phyloP scores from a whole-genome alignment of 495 filamentous ascomycete species.

The Aspergillus sclerotiicarbonarius region DNA sequence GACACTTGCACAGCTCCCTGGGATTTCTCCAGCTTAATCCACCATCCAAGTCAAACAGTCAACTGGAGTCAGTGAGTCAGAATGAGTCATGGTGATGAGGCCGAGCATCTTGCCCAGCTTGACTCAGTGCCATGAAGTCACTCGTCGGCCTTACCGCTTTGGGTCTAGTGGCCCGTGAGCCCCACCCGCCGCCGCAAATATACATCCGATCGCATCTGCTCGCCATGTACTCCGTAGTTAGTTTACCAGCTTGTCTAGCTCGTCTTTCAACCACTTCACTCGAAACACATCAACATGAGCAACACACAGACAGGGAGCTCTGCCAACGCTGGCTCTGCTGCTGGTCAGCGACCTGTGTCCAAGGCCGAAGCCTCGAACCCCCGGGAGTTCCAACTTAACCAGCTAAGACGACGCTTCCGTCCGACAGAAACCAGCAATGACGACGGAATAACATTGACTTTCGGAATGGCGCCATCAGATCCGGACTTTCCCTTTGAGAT shows the following conservation, averaged over 20 bases:
- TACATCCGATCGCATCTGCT: neutral
- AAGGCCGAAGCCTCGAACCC: constrained; percentile 64
- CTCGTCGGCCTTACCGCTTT: neutral
- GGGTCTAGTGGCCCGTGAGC: constrained; percentile 1
- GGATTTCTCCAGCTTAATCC: no score
- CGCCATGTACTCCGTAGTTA: neutral
- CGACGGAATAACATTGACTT: constrained; percentile 55
- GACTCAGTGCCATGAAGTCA: constrained; percentile 1
- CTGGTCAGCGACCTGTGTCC: constrained; percentile 63
- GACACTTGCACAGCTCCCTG: no score
- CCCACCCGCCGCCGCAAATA: constrained; percentile 1
- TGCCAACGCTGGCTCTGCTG: constrained; percentile 16
- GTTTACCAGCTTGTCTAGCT: neutral
- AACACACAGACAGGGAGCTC: constrained; percentile 6
- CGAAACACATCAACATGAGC: constrained; percentile 6
- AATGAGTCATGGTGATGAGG: constrained; percentile 6
- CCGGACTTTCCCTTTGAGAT: constrained; percentile 84
- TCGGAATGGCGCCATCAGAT: constrained; percentile 75
- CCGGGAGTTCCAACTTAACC: constrained; percentile 71
- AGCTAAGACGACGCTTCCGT: constrained; percentile 69
- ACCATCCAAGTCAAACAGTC: neutral
- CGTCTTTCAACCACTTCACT: neutral
- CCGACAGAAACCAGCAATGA: constrained; percentile 55
- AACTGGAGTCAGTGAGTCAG: neutral
- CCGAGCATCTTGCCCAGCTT: neutral